Conservation (phyloP, 257 asterid species). For the Nyctanthes arbortristis region DNA sequence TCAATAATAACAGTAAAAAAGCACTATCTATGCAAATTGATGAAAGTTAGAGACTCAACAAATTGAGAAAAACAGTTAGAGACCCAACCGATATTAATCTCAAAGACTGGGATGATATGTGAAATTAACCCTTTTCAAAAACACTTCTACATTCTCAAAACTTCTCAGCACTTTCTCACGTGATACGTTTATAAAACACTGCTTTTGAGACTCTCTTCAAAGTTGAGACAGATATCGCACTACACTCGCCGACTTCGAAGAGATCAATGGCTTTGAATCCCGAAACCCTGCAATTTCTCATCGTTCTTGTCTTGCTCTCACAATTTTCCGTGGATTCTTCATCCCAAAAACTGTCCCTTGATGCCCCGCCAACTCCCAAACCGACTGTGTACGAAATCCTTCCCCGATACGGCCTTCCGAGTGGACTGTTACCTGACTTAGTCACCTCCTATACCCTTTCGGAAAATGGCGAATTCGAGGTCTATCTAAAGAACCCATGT, state of each 20-base stretch:
- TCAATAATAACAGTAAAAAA: too few species aligned
- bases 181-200: too few species aligned
- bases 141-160: too few species aligned
- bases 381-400: slow-evolving; percentile 42
- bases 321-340: background rate
- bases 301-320: slow-evolving; percentile 9
- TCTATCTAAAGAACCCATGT: slow-evolving; percentile 34
- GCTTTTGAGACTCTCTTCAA: background rate
- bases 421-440: slow-evolving; percentile 47
- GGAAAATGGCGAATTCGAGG: slow-evolving; percentile 45
- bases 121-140: too few species aligned
- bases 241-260: background rate
- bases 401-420: slow-evolving; percentile 41
- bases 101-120: too few species aligned
- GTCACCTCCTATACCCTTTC: slow-evolving; percentile 37
- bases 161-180: too few species aligned
- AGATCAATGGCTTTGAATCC: slow-evolving; percentile 26
- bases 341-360: background rate
- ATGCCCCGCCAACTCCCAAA: slow-evolving; percentile 7
- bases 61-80: too few species aligned
- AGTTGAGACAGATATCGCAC: background rate
- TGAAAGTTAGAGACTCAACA: too few species aligned
- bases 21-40: too few species aligned
- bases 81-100: too few species aligned
- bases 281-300: slow-evolving; percentile 12